Base-by-base conservation (phyloP, 2,329 filamentous ascomycete species). In the Cladophialophora exuberans region DNA sequence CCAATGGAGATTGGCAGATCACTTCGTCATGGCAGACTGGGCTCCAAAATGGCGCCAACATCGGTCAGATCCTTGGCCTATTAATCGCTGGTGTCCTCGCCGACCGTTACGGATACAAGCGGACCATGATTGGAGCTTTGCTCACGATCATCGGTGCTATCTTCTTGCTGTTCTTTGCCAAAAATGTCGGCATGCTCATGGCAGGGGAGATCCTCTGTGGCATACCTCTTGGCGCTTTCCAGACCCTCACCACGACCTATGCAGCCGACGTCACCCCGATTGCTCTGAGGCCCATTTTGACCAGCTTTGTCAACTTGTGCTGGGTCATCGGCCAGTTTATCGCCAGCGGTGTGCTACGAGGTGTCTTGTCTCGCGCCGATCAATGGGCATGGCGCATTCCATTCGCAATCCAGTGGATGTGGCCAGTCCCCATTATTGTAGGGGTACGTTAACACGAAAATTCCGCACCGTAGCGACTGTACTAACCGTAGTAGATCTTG, bases 381-480 rank as follows among this genome's bases (percentile, higher is more conserved):
- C 64, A 80, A 59, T 80, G 78, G 78, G 72, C 77, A 2, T 81
- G 79, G 63, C 70, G 76, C 1, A 79, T 81, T 53, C 78, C 78
- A 0, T 81, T 79, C 58, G 73, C 72, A 3, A 59, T 81, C 20
- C 78, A 81, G 61, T 64, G 78, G 78, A 79, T 79, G 72, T 80
- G 77, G 77, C 78, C 78, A 1, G 59, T 79, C 31, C 78, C 78
- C 2, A 69, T 80, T 4, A 68, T 77, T 31, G 66, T 79, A 51
- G 77, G 73, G 2, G n/a, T n/a, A n/a, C n/a, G n/a, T n/a, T n/a
- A n/a, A n/a, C n/a, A n/a, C n/a, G n/a, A n/a, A n/a, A n/a, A n/a
- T n/a, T n/a, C n/a, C n/a, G n/a, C n/a, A n/a, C n/a, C n/a, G n/a
- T n/a, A n/a, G n/a, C n/a, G n/a, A n/a, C n/a, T n/a, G n/a, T n/a